These are phyloP conservation scores for Epichloe bromicola DNA, from an alignment of 2,329 filamentous ascomycete genomes.

Conservation along the genomic window DNA sequence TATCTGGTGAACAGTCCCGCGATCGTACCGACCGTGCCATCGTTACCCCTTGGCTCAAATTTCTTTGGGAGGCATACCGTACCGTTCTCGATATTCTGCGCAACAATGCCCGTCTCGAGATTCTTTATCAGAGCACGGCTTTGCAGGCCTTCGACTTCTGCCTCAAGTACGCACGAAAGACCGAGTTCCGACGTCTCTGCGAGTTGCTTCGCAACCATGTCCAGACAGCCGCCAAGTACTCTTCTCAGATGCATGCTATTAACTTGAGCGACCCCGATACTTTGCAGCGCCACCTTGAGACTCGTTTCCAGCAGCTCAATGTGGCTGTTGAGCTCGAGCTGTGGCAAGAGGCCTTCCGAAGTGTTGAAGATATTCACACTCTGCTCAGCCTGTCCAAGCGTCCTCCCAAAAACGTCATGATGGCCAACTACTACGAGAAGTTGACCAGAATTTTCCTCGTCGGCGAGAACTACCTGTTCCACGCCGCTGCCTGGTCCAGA, in stretches of 20 bases:
- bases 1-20: slow-evolving; percentile 93
- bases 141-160: slow-evolving; percentile 99
- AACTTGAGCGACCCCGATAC: slow-evolving; percentile 97
- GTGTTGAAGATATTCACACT: slow-evolving; percentile 97
- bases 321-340: slow-evolving; percentile 95
- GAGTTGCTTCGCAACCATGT: slow-evolving; percentile 97
- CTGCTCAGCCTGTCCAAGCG: slow-evolving; percentile 96
- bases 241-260: slow-evolving; percentile 97
- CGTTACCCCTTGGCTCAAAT: slow-evolving; percentile 98
- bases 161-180: slow-evolving; percentile 95
- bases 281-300: slow-evolving; percentile 91
- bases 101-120: slow-evolving; percentile 95
- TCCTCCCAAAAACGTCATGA: slow-evolving; percentile 97
- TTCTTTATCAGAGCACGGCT: slow-evolving; percentile 96
- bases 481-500: slow-evolving; percentile 91
- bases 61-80: slow-evolving; percentile 97
- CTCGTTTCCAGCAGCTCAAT: slow-evolving; percentile 95
- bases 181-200: slow-evolving; percentile 95
- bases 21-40: slow-evolving; percentile 97
- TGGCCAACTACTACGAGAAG: slow-evolving; percentile 99
- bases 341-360: slow-evolving; percentile 99
- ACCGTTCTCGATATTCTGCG: slow-evolving; percentile 97
- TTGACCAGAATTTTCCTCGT: slow-evolving; percentile 96
- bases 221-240: slow-evolving; percentile 98
- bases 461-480: slow-evolving; percentile 98